Percentiles rank a stretch among this genome's conserved stretches.
phyloP scores from a whole-genome alignment of 495 filamentous ascomycete species.

The Penicillium steckii region DNA sequence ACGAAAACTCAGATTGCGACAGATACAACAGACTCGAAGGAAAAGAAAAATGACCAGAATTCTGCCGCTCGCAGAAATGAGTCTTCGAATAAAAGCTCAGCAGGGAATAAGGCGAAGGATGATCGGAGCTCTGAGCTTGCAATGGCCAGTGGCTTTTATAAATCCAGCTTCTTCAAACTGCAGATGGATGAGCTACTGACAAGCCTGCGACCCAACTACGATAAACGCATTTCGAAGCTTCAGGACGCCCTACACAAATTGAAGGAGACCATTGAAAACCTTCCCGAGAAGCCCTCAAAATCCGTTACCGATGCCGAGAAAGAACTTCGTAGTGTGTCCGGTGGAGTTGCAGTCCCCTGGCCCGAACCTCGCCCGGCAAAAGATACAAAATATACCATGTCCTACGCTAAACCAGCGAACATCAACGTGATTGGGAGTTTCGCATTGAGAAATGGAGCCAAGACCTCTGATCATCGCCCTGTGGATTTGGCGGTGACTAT shows the following conservation, averaged over 20 bases:
- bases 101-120: slow-evolving; percentile 18
- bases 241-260: slow-evolving; percentile 70
- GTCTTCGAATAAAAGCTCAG: slow-evolving; percentile 6
- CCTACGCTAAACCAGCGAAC: slow-evolving; percentile 70
- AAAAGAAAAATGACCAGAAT: slow-evolving; percentile 4
- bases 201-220: slow-evolving; percentile 67
- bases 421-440: slow-evolving; percentile 91
- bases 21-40: slow-evolving; percentile 8
- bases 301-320: slow-evolving; percentile 65
- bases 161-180: slow-evolving; percentile 78
- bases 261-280: slow-evolving; percentile 70
- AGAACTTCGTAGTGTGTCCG: slow-evolving; percentile 61
- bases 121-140: slow-evolving; percentile 40
- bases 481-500: slow-evolving; percentile 87
- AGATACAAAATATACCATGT: slow-evolving; percentile 75
- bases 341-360: slow-evolving; percentile 73
- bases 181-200: slow-evolving; percentile 81
- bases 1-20: slow-evolving; percentile 1
- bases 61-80: slow-evolving; percentile 10
- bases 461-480: slow-evolving; percentile 51
- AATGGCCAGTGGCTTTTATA: slow-evolving; percentile 51
- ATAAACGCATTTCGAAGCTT: slow-evolving; percentile 58
- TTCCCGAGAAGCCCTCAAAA: slow-evolving; percentile 56
- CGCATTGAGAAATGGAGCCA: slow-evolving; percentile 69
- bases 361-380: slow-evolving; percentile 71